Evolutionary conservation across 2,329 filamentous ascomycete genomes (phyloP).

Genomic region (Penicillium glabrum): DNA sequence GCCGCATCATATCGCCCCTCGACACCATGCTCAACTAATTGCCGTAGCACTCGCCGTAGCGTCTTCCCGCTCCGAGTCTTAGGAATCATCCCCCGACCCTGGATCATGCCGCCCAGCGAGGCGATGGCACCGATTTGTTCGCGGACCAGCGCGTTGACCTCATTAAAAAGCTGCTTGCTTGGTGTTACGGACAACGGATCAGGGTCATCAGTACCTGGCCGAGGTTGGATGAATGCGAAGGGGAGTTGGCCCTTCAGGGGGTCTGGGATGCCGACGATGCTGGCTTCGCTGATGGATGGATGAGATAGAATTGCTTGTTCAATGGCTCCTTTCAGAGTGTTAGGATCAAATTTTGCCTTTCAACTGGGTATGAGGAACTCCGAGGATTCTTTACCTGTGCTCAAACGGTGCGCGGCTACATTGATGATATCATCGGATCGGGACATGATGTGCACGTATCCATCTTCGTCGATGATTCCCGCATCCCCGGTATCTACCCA

Average conservation of each 20-base stretch:
- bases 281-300: conserved; percentile 75
- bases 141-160: conserved; percentile 60
- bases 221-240: conserved; percentile 78
- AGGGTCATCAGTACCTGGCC: conserved; percentile 49
- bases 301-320: conserved; percentile 88
- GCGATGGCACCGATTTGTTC: conserved; percentile 86
- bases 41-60: conserved; percentile 74
- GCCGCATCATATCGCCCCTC: conserved; percentile 70
- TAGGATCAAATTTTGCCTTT: neutral
- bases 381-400: conserved; percentile 63
- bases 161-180: conserved; percentile 46
- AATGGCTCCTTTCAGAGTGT: conserved; percentile 64
- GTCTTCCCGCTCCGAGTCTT: conserved; percentile 94
- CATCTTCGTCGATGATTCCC: conserved; percentile 77
- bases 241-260: conserved; percentile 85
- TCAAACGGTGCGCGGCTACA: conserved; percentile 89
- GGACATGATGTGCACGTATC: conserved; percentile 64
- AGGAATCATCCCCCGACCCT: conserved; percentile 82
- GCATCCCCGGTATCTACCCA: conserved; percentile 94
- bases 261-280: conserved; percentile 84
- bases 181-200: conserved; percentile 33
- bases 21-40: conserved; percentile 79
- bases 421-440: conserved; percentile 86
- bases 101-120: conserved; percentile 79
- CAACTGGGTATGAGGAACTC: neutral